Percentiles rank a stretch among this genome's conserved stretches.
These are phyloP conservation scores for Hypomontagnella submonticulosa DNA, from an alignment of 495 filamentous ascomycete genomes.

Conservation along the genomic window DNA sequence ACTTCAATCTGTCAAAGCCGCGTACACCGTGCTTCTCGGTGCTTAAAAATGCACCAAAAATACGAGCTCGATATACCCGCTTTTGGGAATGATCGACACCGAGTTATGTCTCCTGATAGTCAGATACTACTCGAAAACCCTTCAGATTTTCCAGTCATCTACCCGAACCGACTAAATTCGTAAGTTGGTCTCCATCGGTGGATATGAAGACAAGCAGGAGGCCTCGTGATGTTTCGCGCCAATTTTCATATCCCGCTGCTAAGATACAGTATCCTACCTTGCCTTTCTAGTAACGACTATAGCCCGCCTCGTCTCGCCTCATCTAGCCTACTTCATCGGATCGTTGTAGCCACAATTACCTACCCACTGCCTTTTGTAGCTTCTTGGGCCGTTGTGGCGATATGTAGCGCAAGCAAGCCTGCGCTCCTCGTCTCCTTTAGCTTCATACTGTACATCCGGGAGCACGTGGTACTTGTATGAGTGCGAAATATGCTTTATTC, in stretches of 20 bases:
- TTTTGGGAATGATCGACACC: constrained; percentile 35
- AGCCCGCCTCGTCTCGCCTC: neutral
- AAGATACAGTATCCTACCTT: constrained; percentile 8
- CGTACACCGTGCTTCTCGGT: constrained; percentile 13
- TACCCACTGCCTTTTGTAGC: constrained; percentile 1
- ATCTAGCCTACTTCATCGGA: neutral
- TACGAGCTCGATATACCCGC: constrained; percentile 20
- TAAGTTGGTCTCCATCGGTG: constrained; percentile 8
- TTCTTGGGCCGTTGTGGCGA: constrained; percentile 24
- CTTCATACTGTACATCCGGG: neutral
- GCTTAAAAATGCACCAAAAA: constrained; percentile 31
- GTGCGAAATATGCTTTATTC: constrained; percentile 1
- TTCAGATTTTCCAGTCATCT: constrained; percentile 10
- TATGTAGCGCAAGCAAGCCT: constrained; percentile 2
- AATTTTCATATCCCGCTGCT: neutral
- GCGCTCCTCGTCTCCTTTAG: neutral
- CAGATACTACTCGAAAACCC: neutral
- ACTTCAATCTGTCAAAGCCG: constrained; percentile 12
- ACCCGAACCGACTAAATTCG: constrained; percentile 26
- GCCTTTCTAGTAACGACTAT: constrained; percentile 2
- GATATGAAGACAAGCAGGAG: constrained; percentile 7
- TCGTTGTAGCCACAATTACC: neutral
- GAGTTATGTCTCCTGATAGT: constrained; percentile 16
- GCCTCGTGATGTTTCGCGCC: constrained; percentile 10
- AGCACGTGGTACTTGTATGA: neutral